Percentiles rank a stretch among this genome's conserved stretches.
Evolutionary conservation across 305 asterid species (phyloP).

Genomic region (Vinca major): DNA sequence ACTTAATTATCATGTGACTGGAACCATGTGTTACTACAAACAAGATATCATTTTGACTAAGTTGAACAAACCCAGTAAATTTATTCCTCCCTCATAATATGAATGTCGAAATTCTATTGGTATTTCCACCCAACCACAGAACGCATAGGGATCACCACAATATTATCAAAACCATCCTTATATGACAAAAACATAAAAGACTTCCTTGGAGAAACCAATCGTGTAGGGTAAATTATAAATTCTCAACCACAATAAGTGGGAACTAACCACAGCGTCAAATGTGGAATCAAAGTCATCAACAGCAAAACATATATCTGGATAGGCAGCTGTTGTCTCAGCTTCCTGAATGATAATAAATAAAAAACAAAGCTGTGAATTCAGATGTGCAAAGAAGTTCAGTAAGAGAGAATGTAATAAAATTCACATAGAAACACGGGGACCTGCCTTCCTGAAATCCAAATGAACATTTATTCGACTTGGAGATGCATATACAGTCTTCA

Average conservation of each 20-base stretch:
- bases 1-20: constrained; percentile 1
- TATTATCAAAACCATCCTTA: background rate
- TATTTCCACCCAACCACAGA: background rate
- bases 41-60: background rate
- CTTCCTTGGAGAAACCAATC: background rate
- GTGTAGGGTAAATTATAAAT: background rate
- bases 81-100: background rate
- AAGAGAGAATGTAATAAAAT: constrained; percentile 13
- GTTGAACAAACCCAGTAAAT: background rate
- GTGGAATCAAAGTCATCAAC: constrained; percentile 98
- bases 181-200: background rate
- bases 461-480: constrained; percentile 95
- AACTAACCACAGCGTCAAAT: constrained; percentile 88
- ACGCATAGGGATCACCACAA: background rate
- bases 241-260: background rate
- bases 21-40: background rate
- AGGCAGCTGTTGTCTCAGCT: constrained; percentile 84
- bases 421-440: constrained; percentile 25
- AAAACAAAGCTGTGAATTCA: constrained; percentile 12
- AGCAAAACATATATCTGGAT: constrained; percentile 97
- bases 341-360: constrained; percentile 45
- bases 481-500: constrained; percentile 97
- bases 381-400: constrained; percentile 10
- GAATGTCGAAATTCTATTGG: background rate
- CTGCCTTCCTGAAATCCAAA: constrained; percentile 91